Conservation (phyloP, 306 rosid genomes). For the Prunus kanzakura region DNA sequence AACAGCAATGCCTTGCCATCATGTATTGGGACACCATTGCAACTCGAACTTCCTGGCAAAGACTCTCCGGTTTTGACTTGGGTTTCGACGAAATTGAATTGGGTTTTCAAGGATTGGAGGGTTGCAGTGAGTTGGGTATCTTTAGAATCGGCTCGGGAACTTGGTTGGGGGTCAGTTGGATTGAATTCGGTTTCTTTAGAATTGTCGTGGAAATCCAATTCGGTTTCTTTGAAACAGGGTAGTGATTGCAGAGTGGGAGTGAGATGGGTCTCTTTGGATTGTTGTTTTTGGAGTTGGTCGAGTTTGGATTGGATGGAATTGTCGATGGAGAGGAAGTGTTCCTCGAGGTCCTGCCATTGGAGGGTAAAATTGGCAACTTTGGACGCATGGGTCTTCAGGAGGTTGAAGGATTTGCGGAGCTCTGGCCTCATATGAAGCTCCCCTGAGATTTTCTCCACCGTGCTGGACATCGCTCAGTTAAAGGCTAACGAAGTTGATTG, state of each 20-base stretch:
- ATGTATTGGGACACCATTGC: slow-evolving; percentile 17
- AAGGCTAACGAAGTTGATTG: not conserved
- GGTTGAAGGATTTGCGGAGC: slow-evolving; percentile 35
- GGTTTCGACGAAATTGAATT: not conserved
- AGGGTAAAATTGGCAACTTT: slow-evolving; percentile 42
- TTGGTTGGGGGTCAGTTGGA: not conserved
- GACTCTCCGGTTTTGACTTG: not conserved
- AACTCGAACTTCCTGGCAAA: not conserved
- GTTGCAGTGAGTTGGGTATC: not conserved
- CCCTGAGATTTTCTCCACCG: slow-evolving; percentile 6
- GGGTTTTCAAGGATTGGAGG: not conserved
- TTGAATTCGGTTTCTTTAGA: not conserved
- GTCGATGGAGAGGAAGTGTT: slow-evolving; percentile 31
- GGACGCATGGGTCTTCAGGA: slow-evolving; percentile 40
- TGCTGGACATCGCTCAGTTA: slow-evolving; percentile 11
- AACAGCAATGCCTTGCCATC: slow-evolving; percentile 26
- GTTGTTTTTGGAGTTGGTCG: slow-evolving; percentile 2
- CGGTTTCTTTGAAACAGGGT: not conserved
- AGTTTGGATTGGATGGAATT: slow-evolving; percentile 21
- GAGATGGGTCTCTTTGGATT: slow-evolving; percentile 5
- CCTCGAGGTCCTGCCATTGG: slow-evolving; percentile 45
- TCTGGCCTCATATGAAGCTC: not conserved
- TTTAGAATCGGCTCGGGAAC: not conserved
- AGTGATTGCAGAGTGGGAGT: not conserved
- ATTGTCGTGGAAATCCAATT: not conserved